Evolutionary conservation across 768 basidiomycete genomes (phyloP).

Genomic region (Podaxis carcinomalis): DNA sequence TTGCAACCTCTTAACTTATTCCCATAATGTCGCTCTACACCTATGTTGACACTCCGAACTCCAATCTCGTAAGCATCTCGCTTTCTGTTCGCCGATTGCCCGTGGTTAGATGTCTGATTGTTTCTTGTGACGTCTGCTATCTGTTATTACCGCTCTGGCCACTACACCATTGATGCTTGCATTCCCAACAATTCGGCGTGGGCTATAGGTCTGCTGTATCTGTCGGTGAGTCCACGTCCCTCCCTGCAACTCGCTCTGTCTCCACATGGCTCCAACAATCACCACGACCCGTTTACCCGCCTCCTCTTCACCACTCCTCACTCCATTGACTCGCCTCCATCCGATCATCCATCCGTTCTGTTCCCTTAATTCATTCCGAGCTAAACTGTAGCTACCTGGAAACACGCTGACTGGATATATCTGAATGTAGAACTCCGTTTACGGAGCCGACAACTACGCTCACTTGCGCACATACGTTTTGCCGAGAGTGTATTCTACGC

Average conservation of each 20-base stretch:
- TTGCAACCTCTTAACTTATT: neutral
- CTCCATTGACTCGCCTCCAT: neutral
- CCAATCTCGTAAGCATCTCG: conserved; percentile 52
- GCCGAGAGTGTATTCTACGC: conserved; percentile 70
- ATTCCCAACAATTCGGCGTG: neutral
- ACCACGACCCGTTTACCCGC: neutral
- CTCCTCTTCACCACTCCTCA: neutral
- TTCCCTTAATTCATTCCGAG: neutral
- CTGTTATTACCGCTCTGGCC: neutral
- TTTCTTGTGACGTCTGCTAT: neutral
- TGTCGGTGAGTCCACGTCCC: conserved; percentile 44
- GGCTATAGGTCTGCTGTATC: conserved; percentile 66
- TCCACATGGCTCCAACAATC: neutral
- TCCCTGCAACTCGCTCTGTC: neutral
- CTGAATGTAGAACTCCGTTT: conserved; percentile 55
- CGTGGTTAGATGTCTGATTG: neutral
- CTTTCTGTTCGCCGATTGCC: neutral
- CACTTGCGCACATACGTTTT: conserved; percentile 85
- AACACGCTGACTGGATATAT: neutral
- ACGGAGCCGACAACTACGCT: conserved; percentile 69
- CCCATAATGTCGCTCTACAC: conserved; percentile 39
- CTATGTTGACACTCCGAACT: conserved; percentile 61
- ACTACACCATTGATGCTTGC: neutral
- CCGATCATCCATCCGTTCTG: neutral
- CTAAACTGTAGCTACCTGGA: neutral